Conservation (phyloP, 768 basidiomycete species). For the Coprinopsis strossmayeri region DNA sequence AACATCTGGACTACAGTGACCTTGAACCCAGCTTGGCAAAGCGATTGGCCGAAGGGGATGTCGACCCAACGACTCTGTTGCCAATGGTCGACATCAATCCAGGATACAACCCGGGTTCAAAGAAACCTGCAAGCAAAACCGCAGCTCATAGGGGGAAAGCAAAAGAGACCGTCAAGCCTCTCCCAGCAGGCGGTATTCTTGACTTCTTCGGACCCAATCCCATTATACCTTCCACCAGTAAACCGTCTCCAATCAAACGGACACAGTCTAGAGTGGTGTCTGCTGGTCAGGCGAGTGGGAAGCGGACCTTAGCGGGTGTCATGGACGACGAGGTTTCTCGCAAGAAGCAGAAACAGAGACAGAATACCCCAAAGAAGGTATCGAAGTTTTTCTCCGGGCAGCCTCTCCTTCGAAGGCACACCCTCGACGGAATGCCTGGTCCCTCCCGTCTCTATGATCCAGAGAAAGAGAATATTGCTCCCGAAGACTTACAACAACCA, state of each 20-base stretch:
- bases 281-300: slow-evolving; percentile 63
- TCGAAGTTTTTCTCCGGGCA: slow-evolving; percentile 31
- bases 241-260: slow-evolving; percentile 9
- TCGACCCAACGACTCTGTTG: slow-evolving; percentile 60
- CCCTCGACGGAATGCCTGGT: slow-evolving; percentile 19
- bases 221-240: slow-evolving; percentile 25
- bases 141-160: slow-evolving; percentile 33
- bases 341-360: slow-evolving; percentile 38
- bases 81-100: slow-evolving; percentile 81
- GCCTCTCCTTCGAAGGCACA: slow-evolving; percentile 14
- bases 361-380: slow-evolving; percentile 14
- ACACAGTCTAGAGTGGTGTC: slow-evolving; percentile 16
- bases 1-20: slow-evolving; percentile 37
- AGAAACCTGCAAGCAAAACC: slow-evolving; percentile 31
- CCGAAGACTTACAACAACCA: no score
- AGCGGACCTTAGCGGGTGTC: slow-evolving; percentile 64
- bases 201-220: slow-evolving; percentile 54
- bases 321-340: slow-evolving; percentile 57
- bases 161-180: slow-evolving; percentile 17
- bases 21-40: slow-evolving; percentile 60
- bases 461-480: slow-evolving; percentile 39
- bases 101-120: slow-evolving; percentile 43
- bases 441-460: slow-evolving; percentile 25
- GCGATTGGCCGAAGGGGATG: slow-evolving; percentile 58
- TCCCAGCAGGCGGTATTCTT: slow-evolving; percentile 38